Evolutionary conservation across 176 grass and related monocot genomes (phyloP).

Genomic region (Bothriochloa decipiens): DNA sequence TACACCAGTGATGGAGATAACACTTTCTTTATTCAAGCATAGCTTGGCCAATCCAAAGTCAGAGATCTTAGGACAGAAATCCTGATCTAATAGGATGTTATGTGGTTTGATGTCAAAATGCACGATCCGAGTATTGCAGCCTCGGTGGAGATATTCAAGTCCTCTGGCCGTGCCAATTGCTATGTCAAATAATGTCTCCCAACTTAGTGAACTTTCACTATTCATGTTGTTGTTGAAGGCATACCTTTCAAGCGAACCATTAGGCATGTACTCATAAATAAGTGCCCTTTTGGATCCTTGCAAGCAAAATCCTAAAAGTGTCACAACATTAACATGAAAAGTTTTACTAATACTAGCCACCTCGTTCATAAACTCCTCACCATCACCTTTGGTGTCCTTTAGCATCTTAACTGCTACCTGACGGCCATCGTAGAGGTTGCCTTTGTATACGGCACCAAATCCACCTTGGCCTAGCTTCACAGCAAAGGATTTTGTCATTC

Average conservation of each 20-base stretch:
- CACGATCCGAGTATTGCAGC: constrained; percentile 37
- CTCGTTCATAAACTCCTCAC: constrained; percentile 56
- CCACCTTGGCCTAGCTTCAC: constrained; percentile 70
- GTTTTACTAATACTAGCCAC: constrained; percentile 52
- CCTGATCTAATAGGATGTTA: constrained; percentile 30
- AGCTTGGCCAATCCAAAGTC: constrained; percentile 37
- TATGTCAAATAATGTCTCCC: constrained; percentile 47
- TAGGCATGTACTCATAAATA: constrained; percentile 57
- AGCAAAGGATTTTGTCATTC: constrained; percentile 48
- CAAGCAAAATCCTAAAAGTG: constrained; percentile 51
- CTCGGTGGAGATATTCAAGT: constrained; percentile 36
- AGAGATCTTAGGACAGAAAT: constrained; percentile 32
- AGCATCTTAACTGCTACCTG: constrained; percentile 53
- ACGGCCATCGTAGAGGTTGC: background rate
- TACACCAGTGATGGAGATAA: constrained; percentile 32
- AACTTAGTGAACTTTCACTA: constrained; percentile 4
- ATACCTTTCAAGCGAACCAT: constrained; percentile 50
- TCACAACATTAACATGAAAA: constrained; percentile 56
- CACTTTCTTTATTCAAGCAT: constrained; percentile 25
- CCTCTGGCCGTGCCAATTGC: constrained; percentile 45
- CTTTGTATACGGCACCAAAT: constrained; percentile 56
- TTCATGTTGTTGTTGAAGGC: background rate
- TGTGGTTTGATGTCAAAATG: constrained; percentile 50
- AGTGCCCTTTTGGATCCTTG: constrained; percentile 56
- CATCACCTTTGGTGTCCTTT: constrained; percentile 33